These are phyloP conservation scores for Aspergillus caelatus DNA, from an alignment of 2,329 filamentous ascomycete species.

Conservation along the genomic window DNA sequence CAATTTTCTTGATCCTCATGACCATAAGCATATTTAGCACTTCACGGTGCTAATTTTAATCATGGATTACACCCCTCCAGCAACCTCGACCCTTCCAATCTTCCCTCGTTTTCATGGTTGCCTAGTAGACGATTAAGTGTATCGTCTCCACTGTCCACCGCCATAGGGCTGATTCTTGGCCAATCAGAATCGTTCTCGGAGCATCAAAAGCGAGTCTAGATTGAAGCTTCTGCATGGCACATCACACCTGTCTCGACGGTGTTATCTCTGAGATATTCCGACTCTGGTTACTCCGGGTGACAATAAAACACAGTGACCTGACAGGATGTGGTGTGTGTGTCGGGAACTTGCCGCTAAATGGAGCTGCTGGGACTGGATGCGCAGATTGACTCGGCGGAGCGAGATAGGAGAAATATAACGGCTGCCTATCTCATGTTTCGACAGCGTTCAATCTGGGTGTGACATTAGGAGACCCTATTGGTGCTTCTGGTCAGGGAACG, in stretches of 20 bases:
- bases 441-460: not conserved
- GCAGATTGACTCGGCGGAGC: too few relatives aligned
- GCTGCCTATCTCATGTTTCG: not conserved
- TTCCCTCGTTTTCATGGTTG: not conserved
- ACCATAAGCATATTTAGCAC: rapidly evolving
- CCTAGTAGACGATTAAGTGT: not conserved
- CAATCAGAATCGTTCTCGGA: not conserved
- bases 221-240: not conserved
- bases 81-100: not conserved
- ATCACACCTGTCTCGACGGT: not conserved
- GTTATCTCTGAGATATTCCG: not conserved
- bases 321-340: not conserved
- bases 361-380: not conserved
- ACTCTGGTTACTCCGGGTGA: not conserved
- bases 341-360: not conserved
- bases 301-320: not conserved
- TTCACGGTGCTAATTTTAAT: not conserved
- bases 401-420: not conserved
- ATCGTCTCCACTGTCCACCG: not conserved
- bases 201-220: not conserved
- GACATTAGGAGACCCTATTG: not conserved
- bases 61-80: not conserved
- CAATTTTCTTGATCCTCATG: not conserved
- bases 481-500: not conserved
- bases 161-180: not conserved